Percentiles rank a stretch among this genome's conserved stretches.
phyloP scores from a whole-genome alignment of 805 yeast genomes.

The Wickerhamomyces canadensis region DNA sequence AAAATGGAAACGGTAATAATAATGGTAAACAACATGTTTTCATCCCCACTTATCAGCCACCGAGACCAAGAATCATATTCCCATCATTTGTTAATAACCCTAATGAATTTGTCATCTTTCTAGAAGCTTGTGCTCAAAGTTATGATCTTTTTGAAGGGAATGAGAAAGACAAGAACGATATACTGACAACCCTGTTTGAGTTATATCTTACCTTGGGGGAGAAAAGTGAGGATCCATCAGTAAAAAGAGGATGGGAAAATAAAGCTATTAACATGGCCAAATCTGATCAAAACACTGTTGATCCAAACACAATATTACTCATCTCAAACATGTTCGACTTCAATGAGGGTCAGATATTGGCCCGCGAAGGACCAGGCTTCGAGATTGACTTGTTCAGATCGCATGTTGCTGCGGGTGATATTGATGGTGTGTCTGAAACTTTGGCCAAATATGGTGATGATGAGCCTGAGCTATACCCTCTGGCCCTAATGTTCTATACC shows the following conservation, averaged over 20 bases:
- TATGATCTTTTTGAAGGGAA: slow-evolving; percentile 72
- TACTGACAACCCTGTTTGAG: slow-evolving; percentile 76
- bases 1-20: slow-evolving; percentile 4
- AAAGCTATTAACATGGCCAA: slow-evolving; percentile 56
- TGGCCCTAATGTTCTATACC: slow-evolving; percentile 59
- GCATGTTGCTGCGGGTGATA: slow-evolving; percentile 51
- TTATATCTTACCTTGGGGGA: slow-evolving; percentile 63
- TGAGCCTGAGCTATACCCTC: slow-evolving; percentile 59
- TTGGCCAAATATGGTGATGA: slow-evolving; percentile 53
- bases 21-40: slow-evolving; percentile 1
- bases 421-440: slow-evolving; percentile 49
- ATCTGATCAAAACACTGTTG: slow-evolving; percentile 44
- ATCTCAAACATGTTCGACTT: slow-evolving; percentile 42
- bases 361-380: slow-evolving; percentile 27
- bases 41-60: slow-evolving; percentile 78
- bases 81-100: slow-evolving; percentile 84
- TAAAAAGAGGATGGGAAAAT: slow-evolving; percentile 47
- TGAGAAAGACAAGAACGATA: slow-evolving; percentile 61
- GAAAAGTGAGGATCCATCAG: slow-evolving; percentile 29
- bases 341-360: slow-evolving; percentile 39
- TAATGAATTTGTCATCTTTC: slow-evolving; percentile 80
- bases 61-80: slow-evolving; percentile 81
- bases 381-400: slow-evolving; percentile 61
- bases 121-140: slow-evolving; percentile 84
- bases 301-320: slow-evolving; percentile 43